phyloP scores from a whole-genome alignment of 2,329 filamentous ascomycete genomes.

The Venturiaceae sp. region DNA sequence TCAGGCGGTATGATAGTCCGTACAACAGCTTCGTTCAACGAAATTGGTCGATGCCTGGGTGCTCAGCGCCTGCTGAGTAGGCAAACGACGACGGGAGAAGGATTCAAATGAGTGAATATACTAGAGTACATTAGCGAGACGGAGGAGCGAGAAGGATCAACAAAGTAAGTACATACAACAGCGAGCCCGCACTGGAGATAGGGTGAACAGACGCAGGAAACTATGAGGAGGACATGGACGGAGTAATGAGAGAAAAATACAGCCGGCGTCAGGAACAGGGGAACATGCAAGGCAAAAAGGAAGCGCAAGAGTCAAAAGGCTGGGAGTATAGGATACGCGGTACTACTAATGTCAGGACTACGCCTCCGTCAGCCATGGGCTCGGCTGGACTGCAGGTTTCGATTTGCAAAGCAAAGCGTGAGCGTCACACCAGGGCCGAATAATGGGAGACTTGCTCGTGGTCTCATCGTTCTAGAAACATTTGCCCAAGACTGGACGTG shows the following conservation, averaged over 20 bases:
- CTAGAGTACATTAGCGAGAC: not conserved
- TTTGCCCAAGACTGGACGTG: not conserved
- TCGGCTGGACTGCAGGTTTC: not conserved
- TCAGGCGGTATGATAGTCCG: not conserved
- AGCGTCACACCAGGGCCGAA: constrained; percentile 1
- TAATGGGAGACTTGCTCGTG: not conserved
- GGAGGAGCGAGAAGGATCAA: not conserved
- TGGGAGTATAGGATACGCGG: not conserved
- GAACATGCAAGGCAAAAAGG: not conserved
- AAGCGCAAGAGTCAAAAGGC: not conserved
- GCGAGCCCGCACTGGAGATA: not conserved
- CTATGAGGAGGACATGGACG: not conserved
- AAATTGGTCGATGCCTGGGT: not conserved
- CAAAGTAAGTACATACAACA: not conserved
- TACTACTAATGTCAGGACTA: not conserved
- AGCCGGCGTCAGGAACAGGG: not conserved
- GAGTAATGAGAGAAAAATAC: not conserved
- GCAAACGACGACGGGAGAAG: not conserved
- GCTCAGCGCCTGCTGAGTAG: constrained; percentile 2
- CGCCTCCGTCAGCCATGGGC: not conserved
- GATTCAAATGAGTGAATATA: not conserved
- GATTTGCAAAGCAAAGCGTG: not conserved
- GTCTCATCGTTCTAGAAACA: constrained; percentile 1
- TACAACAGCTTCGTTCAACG: not conserved
- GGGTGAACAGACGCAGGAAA: not conserved